Conservation (phyloP, 129 eudicot species). For the Flaveria trinervia region DNA sequence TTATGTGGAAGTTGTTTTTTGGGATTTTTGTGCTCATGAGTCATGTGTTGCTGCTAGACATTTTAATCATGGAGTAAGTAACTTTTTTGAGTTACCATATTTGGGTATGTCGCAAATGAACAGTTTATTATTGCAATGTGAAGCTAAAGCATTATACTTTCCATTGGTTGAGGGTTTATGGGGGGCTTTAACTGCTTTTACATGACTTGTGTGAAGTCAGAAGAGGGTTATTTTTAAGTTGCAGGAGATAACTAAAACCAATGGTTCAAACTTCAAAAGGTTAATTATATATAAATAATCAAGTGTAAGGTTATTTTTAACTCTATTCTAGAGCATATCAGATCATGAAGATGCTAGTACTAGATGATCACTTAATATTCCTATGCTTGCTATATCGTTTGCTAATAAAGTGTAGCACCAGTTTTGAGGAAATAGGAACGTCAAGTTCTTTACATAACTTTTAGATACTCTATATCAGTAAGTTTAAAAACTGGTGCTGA, state of each 20-base stretch:
- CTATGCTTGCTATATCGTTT: neutral
- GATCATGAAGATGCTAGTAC: neutral
- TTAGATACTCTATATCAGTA: too few species aligned
- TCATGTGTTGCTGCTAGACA: neutral
- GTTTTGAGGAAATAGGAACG: neutral
- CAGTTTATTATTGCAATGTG: neutral
- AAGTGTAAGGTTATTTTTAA: neutral
- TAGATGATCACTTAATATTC: neutral
- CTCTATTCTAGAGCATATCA: too few species aligned
- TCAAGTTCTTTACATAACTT: neutral
- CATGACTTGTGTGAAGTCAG: neutral
- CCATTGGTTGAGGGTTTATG: neutral
- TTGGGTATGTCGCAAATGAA: neutral
- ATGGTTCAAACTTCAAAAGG: neutral
- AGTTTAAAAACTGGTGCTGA: too few species aligned
- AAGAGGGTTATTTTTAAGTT: neutral
- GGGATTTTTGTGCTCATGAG: neutral
- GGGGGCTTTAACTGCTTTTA: neutral
- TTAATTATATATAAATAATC: neutral
- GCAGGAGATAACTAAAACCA: neutral
- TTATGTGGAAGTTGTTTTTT: neutral
- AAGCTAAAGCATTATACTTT: neutral
- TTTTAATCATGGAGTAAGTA: neutral
- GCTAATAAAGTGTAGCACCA: neutral
- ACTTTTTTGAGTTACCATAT: neutral